Base-by-base conservation (phyloP, 1,284 basidiomycete species). In the Tremellales sp. region DNA sequence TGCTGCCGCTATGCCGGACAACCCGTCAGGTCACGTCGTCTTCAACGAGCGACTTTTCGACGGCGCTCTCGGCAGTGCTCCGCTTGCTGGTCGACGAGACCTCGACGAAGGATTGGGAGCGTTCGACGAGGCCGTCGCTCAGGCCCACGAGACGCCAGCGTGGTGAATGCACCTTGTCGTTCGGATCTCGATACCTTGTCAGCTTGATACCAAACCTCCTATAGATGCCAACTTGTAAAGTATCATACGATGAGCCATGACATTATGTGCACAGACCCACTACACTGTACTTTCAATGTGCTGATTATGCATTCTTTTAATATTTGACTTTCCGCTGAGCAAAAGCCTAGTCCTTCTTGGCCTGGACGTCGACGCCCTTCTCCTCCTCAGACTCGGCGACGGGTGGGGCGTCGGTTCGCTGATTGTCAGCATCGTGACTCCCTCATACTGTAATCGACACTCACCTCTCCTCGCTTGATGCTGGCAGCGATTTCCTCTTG, bases 11-110 rank as follows among this genome's bases (percentile, higher is more conserved):
- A 10, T 8, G 29, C 19, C 19, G 17, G 39, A 40, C 13, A 21
- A 62, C 3, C 66, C 66, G 1, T 62, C 60, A 4, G 58, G 57
- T 22, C 64, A 68, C 51, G 64, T 68, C 31, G 43, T 59, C 15
- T 68, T 68, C 53, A 62, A 60, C 39, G 66, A 68, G 40, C 40
- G 60, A 11, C 37, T 68, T 43, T 68, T 68, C 44, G 66, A 64
- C 40, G 66, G 64, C 2, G 64, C 62, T 4, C 41, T 68, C 15
- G 62, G 64, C 3, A 58, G 46, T 24, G 60, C 60, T 2, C 46
- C 40, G 21, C 23, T 54, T 12, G 39, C 21, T 5, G 46, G 45
- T 7, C 15, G 37, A 19, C 13, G 35, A 15, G 46, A 48, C 13
- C 33, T 44, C 17, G 58, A 60, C 22, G 57, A 62, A 15, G 58